Percentiles rank a stretch among this genome's conserved stretches.
These are phyloP conservation scores for Gonapodya prolifera DNA, from an alignment of 192 early-diverging fungal species.

Conservation along the genomic window DNA sequence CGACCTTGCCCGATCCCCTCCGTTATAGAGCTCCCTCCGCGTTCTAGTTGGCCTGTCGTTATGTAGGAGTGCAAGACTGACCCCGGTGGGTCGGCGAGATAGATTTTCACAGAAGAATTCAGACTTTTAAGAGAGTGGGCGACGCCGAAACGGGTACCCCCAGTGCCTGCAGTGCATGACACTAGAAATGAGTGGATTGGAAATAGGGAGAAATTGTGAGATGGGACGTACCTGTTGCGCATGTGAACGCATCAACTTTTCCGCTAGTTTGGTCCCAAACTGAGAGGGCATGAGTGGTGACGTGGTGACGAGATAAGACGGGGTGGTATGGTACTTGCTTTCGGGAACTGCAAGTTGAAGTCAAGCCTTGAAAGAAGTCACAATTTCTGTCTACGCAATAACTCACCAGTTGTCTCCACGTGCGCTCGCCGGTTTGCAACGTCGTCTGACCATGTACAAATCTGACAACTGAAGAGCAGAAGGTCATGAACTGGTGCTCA, in stretches of 20 bases:
- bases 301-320: slow-evolving; percentile 79
- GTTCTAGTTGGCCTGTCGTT: slow-evolving; percentile 48
- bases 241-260: slow-evolving; percentile 71
- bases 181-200: too few species aligned
- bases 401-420: neutral
- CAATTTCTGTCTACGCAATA: neutral
- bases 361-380: too few species aligned
- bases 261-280: slow-evolving; percentile 74
- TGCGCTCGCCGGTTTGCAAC: neutral
- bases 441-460: neutral
- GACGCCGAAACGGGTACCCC: slow-evolving; percentile 78
- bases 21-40: slow-evolving; percentile 78
- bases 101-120: slow-evolving; percentile 55
- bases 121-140: slow-evolving; percentile 65
- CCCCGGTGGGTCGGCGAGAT: slow-evolving; percentile 87
- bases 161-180: slow-evolving; percentile 89
- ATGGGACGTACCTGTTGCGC: too few species aligned
- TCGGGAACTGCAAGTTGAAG: too few species aligned
- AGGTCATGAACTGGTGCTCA: too few species aligned
- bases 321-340: slow-evolving; percentile 19
- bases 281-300: slow-evolving; percentile 90
- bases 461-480: neutral
- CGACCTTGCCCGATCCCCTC: slow-evolving; percentile 95
- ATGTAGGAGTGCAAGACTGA: slow-evolving; percentile 82
- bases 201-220: too few species aligned